Evolutionary conservation across 208 protist species (phyloP).

Genomic region (Porcisia hertigi): DNA sequence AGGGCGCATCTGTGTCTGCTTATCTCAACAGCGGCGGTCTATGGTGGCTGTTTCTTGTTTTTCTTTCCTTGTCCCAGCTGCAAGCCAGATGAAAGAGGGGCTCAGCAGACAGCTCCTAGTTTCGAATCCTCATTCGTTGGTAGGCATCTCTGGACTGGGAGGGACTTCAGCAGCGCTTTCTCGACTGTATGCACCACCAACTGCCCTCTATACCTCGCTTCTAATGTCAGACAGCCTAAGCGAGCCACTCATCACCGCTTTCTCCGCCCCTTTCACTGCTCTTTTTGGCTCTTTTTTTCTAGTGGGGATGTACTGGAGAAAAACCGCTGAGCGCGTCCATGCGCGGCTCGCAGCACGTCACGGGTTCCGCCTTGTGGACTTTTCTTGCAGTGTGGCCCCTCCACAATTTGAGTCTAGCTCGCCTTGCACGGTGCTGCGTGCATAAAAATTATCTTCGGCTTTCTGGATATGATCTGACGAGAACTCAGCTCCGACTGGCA

Average conservation of each 20-base stretch:
- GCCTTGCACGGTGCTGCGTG: background rate
- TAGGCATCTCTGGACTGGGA: background rate
- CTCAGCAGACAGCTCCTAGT: background rate
- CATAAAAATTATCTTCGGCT: background rate
- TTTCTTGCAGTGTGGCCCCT: background rate
- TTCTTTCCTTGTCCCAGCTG: background rate
- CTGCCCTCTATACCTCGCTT: background rate
- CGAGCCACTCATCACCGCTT: background rate
- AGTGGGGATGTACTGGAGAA: background rate
- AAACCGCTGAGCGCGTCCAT: background rate
- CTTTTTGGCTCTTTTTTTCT: background rate
- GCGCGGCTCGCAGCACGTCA: background rate
- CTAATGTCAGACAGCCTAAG: background rate
- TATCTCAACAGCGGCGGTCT: background rate
- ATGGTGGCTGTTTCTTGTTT: background rate
- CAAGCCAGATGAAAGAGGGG: background rate
- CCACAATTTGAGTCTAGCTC: background rate
- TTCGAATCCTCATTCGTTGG: background rate
- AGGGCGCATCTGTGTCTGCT: background rate
- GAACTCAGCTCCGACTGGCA: background rate
- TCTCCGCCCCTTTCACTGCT: background rate
- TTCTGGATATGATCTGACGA: background rate
- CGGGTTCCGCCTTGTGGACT: background rate
- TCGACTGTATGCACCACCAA: background rate
- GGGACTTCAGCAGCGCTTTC: background rate